Percentiles rank a stretch among this genome's conserved stretches.
Conservation (phyloP, 306 rosid genomes). For the Luffa acutangula region DNA sequence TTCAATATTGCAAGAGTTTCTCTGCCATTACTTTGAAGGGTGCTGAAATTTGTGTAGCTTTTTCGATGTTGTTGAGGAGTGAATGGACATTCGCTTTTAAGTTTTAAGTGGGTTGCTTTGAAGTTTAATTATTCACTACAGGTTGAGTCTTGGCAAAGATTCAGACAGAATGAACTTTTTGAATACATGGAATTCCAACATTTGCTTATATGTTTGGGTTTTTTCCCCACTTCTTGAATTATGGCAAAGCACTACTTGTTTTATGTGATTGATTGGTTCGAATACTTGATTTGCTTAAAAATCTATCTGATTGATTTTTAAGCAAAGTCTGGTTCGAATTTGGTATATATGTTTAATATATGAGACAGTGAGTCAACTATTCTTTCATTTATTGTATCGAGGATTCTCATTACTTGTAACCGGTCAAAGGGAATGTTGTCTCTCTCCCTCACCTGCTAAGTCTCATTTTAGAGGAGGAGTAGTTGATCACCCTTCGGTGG, state of each 20-base stretch:
- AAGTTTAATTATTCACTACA: conserved; percentile 16
- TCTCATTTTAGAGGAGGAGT: no score
- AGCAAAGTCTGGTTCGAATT: no score
- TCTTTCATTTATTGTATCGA: conserved; percentile 25
- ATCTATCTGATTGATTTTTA: no score
- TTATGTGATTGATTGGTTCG: conserved; percentile 21
- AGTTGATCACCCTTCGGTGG: no score
- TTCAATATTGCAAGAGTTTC: background rate
- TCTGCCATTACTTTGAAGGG: background rate
- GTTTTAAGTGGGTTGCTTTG: conserved; percentile 8
- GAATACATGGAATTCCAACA: conserved; percentile 14
- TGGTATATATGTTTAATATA: conserved; percentile 8
- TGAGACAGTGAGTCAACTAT: conserved; percentile 24
- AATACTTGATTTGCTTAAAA: no score
- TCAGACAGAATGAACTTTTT: conserved; percentile 31
- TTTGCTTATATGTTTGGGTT: conserved; percentile 19
- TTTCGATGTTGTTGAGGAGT: background rate
- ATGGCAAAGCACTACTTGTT: conserved; percentile 27
- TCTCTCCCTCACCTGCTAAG: conserved; percentile 21
- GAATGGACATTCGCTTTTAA: background rate
- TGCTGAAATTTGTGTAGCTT: background rate
- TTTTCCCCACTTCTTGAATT: conserved; percentile 29
- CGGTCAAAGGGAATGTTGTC: conserved; percentile 19
- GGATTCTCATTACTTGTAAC: conserved; percentile 31
- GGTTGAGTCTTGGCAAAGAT: conserved; percentile 44